Conservation (phyloP, 192 early-diverging fungal species). For the Geranomyces variabilis region DNA sequence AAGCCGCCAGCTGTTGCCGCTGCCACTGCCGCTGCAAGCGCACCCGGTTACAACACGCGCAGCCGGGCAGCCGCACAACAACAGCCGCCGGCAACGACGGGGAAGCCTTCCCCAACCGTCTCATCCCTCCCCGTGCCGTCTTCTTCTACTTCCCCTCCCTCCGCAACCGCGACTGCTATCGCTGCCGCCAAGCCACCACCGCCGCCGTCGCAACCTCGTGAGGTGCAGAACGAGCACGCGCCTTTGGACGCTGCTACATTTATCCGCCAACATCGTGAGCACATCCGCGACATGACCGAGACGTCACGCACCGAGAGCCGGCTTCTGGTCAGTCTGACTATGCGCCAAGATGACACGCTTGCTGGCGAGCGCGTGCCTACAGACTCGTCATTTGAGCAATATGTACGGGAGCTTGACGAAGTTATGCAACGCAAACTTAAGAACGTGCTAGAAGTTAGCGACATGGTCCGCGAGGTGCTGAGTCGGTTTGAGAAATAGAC, state of each 20-base stretch:
- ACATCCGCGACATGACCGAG: constrained; percentile 54
- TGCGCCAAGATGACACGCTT: constrained; percentile 30
- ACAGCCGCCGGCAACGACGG: no score
- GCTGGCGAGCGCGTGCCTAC: background rate
- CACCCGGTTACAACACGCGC: background rate
- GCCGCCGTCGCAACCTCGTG: background rate
- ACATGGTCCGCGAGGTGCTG: constrained; percentile 4
- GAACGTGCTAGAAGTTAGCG: background rate
- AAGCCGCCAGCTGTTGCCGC: no score
- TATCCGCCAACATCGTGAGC: constrained; percentile 52
- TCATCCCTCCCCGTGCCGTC: constrained; percentile 1
- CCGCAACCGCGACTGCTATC: background rate
- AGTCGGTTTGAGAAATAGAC: background rate
- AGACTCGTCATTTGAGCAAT: constrained; percentile 3
- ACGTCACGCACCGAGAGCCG: constrained; percentile 50
- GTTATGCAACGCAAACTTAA: constrained; percentile 1
- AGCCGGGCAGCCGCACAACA: background rate
- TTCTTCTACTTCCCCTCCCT: background rate
- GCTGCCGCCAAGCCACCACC: constrained; percentile 5
- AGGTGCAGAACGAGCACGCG: constrained; percentile 11
- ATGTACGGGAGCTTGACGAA: background rate
- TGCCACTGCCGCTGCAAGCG: no score
- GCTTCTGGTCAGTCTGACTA: constrained; percentile 54
- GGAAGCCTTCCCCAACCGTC: background rate
- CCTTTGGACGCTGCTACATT: constrained; percentile 42